Percentiles rank a stretch among this genome's conserved stretches.
Conservation (phyloP, 2,329 filamentous ascomycete genomes). For the Ceratocystis destructans region DNA sequence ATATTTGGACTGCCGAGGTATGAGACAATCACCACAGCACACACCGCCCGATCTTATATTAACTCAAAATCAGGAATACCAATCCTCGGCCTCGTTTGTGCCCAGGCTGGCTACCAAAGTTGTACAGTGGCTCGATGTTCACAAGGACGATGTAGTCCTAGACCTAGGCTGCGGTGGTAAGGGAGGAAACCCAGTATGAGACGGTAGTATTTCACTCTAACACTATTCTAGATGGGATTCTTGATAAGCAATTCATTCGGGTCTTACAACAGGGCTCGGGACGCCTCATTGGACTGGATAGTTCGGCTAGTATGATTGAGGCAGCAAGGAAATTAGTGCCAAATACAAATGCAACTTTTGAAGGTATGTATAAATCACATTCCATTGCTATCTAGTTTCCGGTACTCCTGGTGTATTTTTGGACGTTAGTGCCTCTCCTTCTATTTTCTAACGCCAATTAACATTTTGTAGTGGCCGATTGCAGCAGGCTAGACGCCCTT, state of each 20-base stretch:
- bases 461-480: slow-evolving; percentile 11
- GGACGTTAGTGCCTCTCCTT: neutral
- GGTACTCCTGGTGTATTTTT: neutral
- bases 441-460: neutral
- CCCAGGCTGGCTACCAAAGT: slow-evolving; percentile 47
- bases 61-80: slow-evolving; percentile 37
- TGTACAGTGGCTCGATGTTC: slow-evolving; percentile 43
- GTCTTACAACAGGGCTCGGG: slow-evolving; percentile 34
- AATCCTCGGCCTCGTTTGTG: slow-evolving; percentile 48
- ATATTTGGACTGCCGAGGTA: slow-evolving; percentile 32
- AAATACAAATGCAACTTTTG: slow-evolving; percentile 31
- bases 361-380: slow-evolving; percentile 25
- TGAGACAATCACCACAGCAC: neutral
- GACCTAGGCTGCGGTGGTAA: slow-evolving; percentile 51
- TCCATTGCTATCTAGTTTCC: too few species aligned
- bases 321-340: slow-evolving; percentile 33
- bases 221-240: slow-evolving; percentile 37
- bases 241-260: slow-evolving; percentile 41
- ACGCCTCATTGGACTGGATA: slow-evolving; percentile 43
- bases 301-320: slow-evolving; percentile 44
- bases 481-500: slow-evolving; percentile 1
- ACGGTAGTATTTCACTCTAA: neutral
- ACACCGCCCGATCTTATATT: neutral
- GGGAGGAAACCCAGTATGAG: neutral
- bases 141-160: slow-evolving; percentile 43